These are phyloP conservation scores for Moesziomyces sp. DNA, from an alignment of 1,284 basidiomycete species.

Conservation along the genomic window DNA sequence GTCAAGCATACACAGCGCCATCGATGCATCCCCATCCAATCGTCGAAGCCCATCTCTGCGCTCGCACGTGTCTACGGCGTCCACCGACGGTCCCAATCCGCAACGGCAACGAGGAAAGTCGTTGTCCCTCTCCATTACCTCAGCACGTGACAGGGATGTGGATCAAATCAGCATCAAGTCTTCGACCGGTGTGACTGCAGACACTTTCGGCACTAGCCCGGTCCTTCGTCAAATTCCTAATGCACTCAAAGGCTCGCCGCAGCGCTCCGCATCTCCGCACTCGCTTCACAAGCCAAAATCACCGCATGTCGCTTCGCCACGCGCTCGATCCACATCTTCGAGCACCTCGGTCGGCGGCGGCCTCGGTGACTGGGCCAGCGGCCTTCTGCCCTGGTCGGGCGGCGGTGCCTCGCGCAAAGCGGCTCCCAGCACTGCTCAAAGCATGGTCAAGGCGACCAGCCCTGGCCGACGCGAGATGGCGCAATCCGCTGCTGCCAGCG, in stretches of 20 bases:
- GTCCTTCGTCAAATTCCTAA: conserved; percentile 14
- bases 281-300: conserved; percentile 22
- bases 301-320: conserved; percentile 14
- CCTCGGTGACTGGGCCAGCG: conserved; percentile 53
- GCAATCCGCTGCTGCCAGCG: conserved; percentile 12
- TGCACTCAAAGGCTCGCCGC: conserved; percentile 15
- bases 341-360: conserved; percentile 21
- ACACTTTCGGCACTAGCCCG: conserved; percentile 30
- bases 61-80: conserved; percentile 25
- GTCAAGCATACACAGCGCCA: conserved; percentile 21
- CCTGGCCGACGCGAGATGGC: conserved; percentile 41
- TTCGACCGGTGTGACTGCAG: conserved; percentile 21
- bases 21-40: background rate
- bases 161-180: conserved; percentile 33
- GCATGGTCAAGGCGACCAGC: conserved; percentile 49
- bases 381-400: conserved; percentile 47
- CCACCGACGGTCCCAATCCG: conserved; percentile 13
- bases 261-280: conserved; percentile 29
- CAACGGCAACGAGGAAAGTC: conserved; percentile 31
- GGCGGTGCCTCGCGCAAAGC: conserved; percentile 40
- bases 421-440: conserved; percentile 38
- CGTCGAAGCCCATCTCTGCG: conserved; percentile 27
- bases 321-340: conserved; percentile 30
- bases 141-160: conserved; percentile 18
- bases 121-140: conserved; percentile 30